Conservation (phyloP, 257 asterid species). For the Solanum clarkiae region DNA sequence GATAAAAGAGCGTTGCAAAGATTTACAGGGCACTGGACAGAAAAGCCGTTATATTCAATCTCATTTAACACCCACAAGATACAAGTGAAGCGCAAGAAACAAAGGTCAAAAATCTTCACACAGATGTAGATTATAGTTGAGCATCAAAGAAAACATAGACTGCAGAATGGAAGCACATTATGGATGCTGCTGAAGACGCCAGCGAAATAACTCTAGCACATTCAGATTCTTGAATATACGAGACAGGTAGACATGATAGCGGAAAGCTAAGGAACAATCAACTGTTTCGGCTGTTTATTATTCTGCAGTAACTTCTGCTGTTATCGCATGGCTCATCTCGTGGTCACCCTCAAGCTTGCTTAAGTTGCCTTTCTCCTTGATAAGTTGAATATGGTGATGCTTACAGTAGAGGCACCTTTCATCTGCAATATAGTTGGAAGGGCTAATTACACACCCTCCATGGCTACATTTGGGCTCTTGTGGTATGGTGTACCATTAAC, state of each 20-base stretch:
- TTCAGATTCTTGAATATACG: not conserved
- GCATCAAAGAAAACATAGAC: not conserved
- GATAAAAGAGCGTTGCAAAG: not conserved
- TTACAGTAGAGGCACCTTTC: conserved; percentile 94
- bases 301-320: conserved; percentile 20
- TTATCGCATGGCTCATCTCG: conserved; percentile 13
- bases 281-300: not conserved
- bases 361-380: conserved; percentile 95
- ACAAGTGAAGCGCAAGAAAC: not conserved
- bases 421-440: conserved; percentile 84
- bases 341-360: conserved; percentile 90
- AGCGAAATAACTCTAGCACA: not conserved
- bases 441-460: conserved; percentile 91
- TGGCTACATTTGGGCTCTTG: conserved; percentile 87
- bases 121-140: not conserved
- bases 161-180: not conserved
- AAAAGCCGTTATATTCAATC: not conserved
- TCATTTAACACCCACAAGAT: not conserved
- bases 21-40: not conserved
- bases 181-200: not conserved
- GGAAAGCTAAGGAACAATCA: not conserved
- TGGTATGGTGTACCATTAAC: conserved; percentile 86
- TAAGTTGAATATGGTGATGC: conserved; percentile 93
- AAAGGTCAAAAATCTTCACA: not conserved
- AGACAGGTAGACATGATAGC: not conserved